These are phyloP conservation scores for Linnemannia schmuckeri DNA, from an alignment of 192 early-diverging fungal genomes.

Conservation along the genomic window DNA sequence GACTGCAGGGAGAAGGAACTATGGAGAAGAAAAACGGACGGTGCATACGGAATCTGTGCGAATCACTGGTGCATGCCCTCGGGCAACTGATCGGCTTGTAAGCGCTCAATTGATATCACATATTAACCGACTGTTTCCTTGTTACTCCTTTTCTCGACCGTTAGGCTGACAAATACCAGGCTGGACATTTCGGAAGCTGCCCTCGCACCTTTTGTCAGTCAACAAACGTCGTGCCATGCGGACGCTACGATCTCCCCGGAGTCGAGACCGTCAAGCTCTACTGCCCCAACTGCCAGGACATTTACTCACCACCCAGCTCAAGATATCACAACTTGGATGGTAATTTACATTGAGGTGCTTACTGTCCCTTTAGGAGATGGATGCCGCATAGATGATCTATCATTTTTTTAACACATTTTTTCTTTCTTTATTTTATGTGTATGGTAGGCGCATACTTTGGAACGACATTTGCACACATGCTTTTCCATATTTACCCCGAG, in stretches of 20 bases:
- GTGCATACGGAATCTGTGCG: background rate
- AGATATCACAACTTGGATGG: conserved; percentile 78
- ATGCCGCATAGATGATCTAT: conserved; percentile 28
- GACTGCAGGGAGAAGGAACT: background rate
- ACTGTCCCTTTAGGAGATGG: background rate
- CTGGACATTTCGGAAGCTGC: conserved; percentile 83
- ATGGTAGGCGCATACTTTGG: conserved; percentile 91
- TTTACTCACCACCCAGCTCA: conserved; percentile 81
- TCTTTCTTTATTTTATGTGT: background rate
- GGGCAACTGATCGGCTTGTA: background rate
- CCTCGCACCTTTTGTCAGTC: conserved; percentile 79
- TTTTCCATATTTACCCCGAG: conserved; percentile 90
- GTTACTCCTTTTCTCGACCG: background rate
- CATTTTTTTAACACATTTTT: background rate
- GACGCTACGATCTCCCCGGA: conserved; percentile 76
- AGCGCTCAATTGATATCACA: background rate
- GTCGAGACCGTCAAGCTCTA: conserved; percentile 80
- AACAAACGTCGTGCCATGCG: conserved; percentile 76
- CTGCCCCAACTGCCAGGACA: conserved; percentile 85
- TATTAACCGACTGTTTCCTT: background rate
- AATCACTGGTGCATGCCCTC: background rate
- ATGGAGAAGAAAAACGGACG: background rate
- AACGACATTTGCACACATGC: conserved; percentile 93
- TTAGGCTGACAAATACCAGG: conserved; percentile 78
- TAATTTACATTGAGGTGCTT: conserved; percentile 14